Percentiles rank a stretch among this genome's conserved stretches.
Evolutionary conservation across 1,284 basidiomycete species (phyloP).

Genomic region (Schizophyllum amplum): DNA sequence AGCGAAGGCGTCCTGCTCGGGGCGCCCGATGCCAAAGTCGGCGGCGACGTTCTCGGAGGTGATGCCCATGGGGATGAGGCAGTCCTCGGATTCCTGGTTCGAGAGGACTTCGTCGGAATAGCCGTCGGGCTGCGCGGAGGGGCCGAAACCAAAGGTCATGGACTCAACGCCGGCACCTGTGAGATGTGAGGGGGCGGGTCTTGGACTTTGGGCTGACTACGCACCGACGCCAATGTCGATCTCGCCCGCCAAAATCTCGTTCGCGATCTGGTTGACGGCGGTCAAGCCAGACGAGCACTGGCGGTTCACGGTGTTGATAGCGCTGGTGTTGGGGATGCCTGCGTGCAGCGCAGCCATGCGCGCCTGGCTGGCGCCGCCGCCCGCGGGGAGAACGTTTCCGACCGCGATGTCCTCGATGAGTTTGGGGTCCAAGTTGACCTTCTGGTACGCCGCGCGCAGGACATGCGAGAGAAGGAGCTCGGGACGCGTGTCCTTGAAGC

Average conservation of each 20-base stretch:
- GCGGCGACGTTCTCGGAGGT: slow-evolving; percentile 94
- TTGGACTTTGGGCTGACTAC: slow-evolving; percentile 16
- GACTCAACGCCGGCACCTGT: slow-evolving; percentile 90
- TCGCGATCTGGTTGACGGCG: slow-evolving; percentile 86
- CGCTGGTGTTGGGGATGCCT: slow-evolving; percentile 79
- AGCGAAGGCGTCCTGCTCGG: slow-evolving; percentile 78
- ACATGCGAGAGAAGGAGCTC: slow-evolving; percentile 87
- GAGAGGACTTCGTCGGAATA: slow-evolving; percentile 78
- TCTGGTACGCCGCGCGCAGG: slow-evolving; percentile 64
- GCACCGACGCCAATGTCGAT: slow-evolving; percentile 91
- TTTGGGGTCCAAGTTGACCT: slow-evolving; percentile 64
- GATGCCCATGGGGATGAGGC: slow-evolving; percentile 93
- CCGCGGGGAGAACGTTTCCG: slow-evolving; percentile 91
- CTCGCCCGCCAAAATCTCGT: slow-evolving; percentile 76
- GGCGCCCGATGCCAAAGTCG: slow-evolving; percentile 69
- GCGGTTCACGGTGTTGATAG: slow-evolving; percentile 88
- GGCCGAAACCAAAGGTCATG: slow-evolving; percentile 89
- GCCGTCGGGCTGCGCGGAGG: slow-evolving; percentile 61
- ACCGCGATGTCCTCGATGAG: slow-evolving; percentile 88
- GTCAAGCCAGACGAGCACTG: slow-evolving; percentile 93
- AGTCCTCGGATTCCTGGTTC: slow-evolving; percentile 82
- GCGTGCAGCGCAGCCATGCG: slow-evolving; percentile 92
- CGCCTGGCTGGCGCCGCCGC: slow-evolving; percentile 84
- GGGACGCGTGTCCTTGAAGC: slow-evolving; percentile 88
- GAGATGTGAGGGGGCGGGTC: neutral